Percentiles rank a stretch among this genome's conserved stretches.
Evolutionary conservation across 805 yeast genomes (phyloP).

Genomic region (Blastobotrys muscicola): DNA sequence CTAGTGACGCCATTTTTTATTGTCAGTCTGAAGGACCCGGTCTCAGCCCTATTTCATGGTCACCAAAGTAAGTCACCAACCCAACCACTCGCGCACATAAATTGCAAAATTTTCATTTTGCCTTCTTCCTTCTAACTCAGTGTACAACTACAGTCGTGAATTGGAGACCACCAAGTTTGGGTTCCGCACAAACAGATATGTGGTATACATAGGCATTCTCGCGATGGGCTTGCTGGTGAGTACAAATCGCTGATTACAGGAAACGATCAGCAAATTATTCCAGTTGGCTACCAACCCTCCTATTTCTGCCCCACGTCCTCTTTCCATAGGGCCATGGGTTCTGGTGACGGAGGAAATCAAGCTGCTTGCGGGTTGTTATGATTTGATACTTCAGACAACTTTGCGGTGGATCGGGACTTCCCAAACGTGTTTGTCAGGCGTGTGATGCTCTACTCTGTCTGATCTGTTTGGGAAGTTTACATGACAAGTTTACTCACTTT

Average conservation of each 20-base stretch:
- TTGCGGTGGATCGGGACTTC: conserved; percentile 16
- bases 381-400: conserved; percentile 18
- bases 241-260: background rate
- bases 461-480: no score
- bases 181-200: conserved; percentile 17
- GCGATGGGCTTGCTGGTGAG: conserved; percentile 17
- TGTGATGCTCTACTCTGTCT: background rate
- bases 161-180: conserved; percentile 16
- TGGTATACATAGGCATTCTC: conserved; percentile 17
- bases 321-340: conserved; percentile 24
- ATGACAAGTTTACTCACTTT: no score
- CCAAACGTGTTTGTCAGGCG: background rate
- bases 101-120: conserved; percentile 1
- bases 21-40: no score
- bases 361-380: conserved; percentile 12
- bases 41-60: conserved; percentile 14
- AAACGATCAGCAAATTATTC: background rate
- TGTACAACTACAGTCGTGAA: conserved; percentile 14
- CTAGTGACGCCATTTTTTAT: conserved; percentile 17
- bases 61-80: background rate
- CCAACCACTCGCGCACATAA: background rate
- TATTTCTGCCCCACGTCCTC: conserved; percentile 27
- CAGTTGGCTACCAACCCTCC: conserved; percentile 16
- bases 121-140: background rate
- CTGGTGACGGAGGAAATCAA: conserved; percentile 29